phyloP scores from a whole-genome alignment of 768 basidiomycete genomes.

The Coprinellus micaceus region DNA sequence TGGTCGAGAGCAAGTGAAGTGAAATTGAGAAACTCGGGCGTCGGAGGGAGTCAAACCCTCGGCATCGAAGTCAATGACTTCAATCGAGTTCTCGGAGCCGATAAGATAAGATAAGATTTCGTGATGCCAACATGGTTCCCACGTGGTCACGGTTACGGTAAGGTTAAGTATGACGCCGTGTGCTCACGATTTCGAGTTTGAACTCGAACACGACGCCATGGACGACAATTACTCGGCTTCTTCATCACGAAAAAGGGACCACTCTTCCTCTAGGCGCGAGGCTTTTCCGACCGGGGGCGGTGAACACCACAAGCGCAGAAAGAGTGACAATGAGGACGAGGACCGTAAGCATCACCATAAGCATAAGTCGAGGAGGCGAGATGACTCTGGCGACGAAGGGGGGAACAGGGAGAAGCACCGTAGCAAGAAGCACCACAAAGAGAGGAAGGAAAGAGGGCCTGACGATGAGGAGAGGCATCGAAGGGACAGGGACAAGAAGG shows the following conservation, averaged over 20 bases:
- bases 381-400: conserved; percentile 18
- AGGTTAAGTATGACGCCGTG: not conserved
- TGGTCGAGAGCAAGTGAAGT: not conserved
- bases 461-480: conserved; percentile 10
- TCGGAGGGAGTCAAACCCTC: not conserved
- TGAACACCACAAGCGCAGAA: conserved; percentile 44
- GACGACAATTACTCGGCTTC: not conserved
- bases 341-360: conserved; percentile 23
- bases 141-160: no score
- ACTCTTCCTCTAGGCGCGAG: no score
- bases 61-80: not conserved
- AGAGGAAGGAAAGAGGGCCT: no score
- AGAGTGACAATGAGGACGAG: conserved; percentile 34
- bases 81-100: not conserved
- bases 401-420: conserved; percentile 34
- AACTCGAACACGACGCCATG: not conserved
- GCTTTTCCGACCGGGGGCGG: no score
- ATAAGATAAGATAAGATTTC: conserved; percentile 7
- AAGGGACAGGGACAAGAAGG: conserved; percentile 53
- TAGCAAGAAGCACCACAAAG: not conserved
- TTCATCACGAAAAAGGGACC: not conserved
- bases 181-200: not conserved
- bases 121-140: not conserved
- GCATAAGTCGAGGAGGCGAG: conserved; percentile 26
- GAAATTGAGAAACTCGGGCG: not conserved